A percentile compares a stretch with the other conserved stretches of the same genome.
Conservation (phyloP, 2,329 filamentous ascomycete genomes). For the Eutypa lata region DNA sequence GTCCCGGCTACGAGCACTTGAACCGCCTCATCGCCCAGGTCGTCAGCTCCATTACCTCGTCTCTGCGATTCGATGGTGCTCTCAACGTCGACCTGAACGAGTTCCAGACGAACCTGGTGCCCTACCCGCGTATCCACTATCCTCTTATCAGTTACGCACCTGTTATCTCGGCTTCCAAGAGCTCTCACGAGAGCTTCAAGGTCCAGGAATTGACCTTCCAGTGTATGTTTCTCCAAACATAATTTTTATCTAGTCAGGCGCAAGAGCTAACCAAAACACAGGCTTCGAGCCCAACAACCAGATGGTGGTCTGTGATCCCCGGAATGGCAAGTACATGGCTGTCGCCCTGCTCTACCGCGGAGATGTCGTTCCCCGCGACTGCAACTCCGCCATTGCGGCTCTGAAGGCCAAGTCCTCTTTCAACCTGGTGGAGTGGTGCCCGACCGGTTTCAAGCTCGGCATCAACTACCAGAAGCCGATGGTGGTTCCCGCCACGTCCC, state of each 20-base stretch:
- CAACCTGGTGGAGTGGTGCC: constrained; percentile 74
- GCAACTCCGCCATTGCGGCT: constrained; percentile 61
- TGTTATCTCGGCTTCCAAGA: constrained; percentile 70
- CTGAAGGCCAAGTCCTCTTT: constrained; percentile 71
- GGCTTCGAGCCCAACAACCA: constrained; percentile 77
- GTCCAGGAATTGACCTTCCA: constrained; percentile 73
- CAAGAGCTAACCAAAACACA: constrained; percentile 28
- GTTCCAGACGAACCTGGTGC: constrained; percentile 75
- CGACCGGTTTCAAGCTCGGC: constrained; percentile 72
- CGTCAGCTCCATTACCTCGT: constrained; percentile 72
- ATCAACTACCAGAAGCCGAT: constrained; percentile 72
- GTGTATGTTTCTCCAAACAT: constrained; percentile 49
- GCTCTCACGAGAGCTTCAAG: constrained; percentile 84
- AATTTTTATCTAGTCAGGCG: not conserved
- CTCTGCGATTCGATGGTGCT: constrained; percentile 68
- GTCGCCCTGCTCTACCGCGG: constrained; percentile 70
- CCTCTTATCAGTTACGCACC: constrained; percentile 71
- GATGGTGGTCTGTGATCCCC: constrained; percentile 73
- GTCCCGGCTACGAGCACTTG: constrained; percentile 67
- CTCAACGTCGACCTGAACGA: constrained; percentile 74
- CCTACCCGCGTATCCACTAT: constrained; percentile 72
- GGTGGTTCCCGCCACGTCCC: constrained; percentile 50
- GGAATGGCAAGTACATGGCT: constrained; percentile 75
- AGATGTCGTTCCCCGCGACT: constrained; percentile 68
- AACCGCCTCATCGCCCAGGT: constrained; percentile 73